Conservation (phyloP, 2,329 filamentous ascomycete genomes). For the Fonsecaea pedrosoi region DNA sequence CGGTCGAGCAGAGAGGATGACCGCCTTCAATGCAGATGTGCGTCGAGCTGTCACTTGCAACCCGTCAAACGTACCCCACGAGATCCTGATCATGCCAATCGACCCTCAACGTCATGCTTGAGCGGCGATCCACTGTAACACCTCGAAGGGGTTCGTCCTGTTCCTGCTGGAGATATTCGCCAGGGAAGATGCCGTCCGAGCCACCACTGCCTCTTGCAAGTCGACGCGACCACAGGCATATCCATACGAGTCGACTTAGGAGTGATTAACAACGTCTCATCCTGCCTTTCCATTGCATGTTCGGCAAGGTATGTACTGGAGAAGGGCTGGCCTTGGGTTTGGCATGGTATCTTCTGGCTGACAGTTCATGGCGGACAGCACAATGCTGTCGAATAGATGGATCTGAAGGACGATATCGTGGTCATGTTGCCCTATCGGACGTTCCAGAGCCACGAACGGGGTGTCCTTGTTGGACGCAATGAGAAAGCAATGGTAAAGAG, state of each 20-base stretch:
- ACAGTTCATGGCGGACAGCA: constrained; percentile 9
- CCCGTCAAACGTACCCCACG: constrained; percentile 27
- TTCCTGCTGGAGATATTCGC: constrained; percentile 28
- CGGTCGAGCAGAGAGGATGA: constrained; percentile 26
- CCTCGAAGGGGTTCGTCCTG: constrained; percentile 24
- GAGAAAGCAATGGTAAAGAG: not conserved
- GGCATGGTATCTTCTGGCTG: constrained; percentile 14
- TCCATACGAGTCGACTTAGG: constrained; percentile 25
- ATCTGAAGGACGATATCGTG: not conserved
- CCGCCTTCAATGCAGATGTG: constrained; percentile 19
- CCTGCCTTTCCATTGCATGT: constrained; percentile 27
- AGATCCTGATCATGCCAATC: constrained; percentile 28
- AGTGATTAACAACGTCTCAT: constrained; percentile 24
- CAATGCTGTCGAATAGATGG: not conserved
- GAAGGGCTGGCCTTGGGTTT: constrained; percentile 23
- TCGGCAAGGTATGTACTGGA: constrained; percentile 29
- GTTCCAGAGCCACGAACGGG: not conserved
- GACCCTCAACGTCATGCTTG: constrained; percentile 26
- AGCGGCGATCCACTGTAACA: constrained; percentile 22
- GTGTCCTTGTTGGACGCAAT: not conserved
- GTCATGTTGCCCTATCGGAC: not conserved
- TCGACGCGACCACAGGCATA: constrained; percentile 29
- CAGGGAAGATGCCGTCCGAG: constrained; percentile 24
- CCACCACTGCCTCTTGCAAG: constrained; percentile 24
- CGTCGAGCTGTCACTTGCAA: constrained; percentile 24